Evolutionary conservation across 805 yeast species (phyloP).

Genomic region (Nadsonia fulvescens): DNA sequence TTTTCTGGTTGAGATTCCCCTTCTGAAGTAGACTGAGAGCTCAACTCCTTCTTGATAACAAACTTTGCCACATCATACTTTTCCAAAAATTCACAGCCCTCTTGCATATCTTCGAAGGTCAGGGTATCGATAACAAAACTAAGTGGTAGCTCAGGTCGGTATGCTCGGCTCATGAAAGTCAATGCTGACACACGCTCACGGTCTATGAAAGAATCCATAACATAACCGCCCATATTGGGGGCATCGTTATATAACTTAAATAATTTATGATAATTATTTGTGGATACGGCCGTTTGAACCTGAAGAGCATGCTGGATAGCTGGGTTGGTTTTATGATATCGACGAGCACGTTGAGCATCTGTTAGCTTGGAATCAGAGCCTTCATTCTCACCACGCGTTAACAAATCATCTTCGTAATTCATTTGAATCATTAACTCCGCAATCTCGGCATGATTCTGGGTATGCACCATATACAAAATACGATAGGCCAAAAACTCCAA

Average conservation of each 20-base stretch:
- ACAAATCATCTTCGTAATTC: constrained; percentile 4
- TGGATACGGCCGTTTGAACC: constrained; percentile 19
- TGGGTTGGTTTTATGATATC: constrained; percentile 13
- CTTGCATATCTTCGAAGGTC: constrained; percentile 23
- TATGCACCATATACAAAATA: constrained; percentile 55
- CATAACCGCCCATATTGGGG: constrained; percentile 25
- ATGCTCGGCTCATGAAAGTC: constrained; percentile 36
- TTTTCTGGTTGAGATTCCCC: background rate
- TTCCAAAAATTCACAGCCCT: constrained; percentile 26
- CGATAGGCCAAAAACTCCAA: constrained; percentile 59
- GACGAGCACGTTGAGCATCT: constrained; percentile 12
- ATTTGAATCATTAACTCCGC: constrained; percentile 22
- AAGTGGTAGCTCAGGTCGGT: constrained; percentile 18
- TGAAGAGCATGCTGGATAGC: constrained; percentile 20
- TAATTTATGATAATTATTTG: constrained; percentile 35
- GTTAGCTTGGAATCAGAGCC: no score
- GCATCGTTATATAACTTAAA: constrained; percentile 26
- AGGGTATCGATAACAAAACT: constrained; percentile 12
- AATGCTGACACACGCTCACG: constrained; percentile 43
- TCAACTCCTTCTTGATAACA: constrained; percentile 8
- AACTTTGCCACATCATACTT: constrained; percentile 22
- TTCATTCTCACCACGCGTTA: no score
- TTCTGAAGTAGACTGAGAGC: no score
- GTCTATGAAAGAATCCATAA: constrained; percentile 35
- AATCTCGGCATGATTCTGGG: constrained; percentile 44